A percentile compares a stretch with the other conserved stretches of the same genome.
phyloP scores from a whole-genome alignment of 805 yeast genomes.

The Groenewaldozyma tartarivorans region DNA sequence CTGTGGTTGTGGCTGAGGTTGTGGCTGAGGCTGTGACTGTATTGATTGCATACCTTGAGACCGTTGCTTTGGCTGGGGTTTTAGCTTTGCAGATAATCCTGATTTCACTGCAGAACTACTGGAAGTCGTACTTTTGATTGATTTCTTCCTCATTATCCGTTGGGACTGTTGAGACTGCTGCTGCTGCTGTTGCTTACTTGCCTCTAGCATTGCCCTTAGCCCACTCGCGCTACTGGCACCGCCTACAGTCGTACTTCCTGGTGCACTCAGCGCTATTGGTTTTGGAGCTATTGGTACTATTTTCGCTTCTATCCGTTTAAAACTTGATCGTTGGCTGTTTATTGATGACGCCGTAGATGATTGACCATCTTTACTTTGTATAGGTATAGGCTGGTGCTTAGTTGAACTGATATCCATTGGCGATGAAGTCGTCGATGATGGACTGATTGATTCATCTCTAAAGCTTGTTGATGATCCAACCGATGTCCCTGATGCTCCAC shows the following conservation, averaged over 20 bases:
- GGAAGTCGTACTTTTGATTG: no score
- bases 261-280: constrained; percentile 17
- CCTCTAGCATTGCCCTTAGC: not conserved
- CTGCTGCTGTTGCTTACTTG: not conserved
- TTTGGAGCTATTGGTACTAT: constrained; percentile 19
- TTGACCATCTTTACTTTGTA: not conserved
- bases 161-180: not conserved
- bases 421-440: not conserved
- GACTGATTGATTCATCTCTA: not conserved
- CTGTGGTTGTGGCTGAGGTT: no score
- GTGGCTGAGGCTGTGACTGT: no score
- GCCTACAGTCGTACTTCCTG: constrained; percentile 1
- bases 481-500: not conserved
- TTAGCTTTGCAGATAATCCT: no score
- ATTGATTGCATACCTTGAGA: no score
- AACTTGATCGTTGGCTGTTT: not conserved
- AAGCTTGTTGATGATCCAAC: not conserved
- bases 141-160: no score
- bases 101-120: no score
- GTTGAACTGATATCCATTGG: not conserved
- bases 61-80: no score
- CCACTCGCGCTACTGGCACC: constrained; percentile 1
- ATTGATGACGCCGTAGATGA: not conserved
- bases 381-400: no score
- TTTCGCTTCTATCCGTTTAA: not conserved